These are phyloP conservation scores for Suaeda aralocaspica DNA, from an alignment of 148 eudicot species.

Conservation along the genomic window DNA sequence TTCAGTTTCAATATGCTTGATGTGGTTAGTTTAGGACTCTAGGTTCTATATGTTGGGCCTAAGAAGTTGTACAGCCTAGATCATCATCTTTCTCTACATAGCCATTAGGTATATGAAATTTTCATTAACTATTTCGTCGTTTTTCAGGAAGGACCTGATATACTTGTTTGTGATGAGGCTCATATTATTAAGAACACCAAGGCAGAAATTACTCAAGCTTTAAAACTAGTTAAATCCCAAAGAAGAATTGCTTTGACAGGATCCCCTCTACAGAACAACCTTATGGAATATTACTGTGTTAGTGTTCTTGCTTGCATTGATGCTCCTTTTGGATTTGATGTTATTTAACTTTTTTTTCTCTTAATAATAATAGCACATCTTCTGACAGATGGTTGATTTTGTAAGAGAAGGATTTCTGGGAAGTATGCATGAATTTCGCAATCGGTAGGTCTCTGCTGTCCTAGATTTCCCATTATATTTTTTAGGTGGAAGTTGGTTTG, in stretches of 20 bases:
- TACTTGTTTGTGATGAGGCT: conserved; percentile 98
- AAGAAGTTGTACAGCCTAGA: too few species aligned
- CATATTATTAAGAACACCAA: conserved; percentile 90
- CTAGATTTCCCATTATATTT: not conserved
- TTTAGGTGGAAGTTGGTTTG: conserved; percentile 5
- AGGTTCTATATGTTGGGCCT: too few species aligned
- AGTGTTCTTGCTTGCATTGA: conserved; percentile 25
- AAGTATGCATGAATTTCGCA: conserved; percentile 91
- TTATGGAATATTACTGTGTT: conserved; percentile 98
- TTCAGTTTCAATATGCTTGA: not conserved
- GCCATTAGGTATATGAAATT: not conserved
- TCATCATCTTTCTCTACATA: too few species aligned
- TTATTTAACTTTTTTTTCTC: conserved; percentile 11
- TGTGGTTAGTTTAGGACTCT: not conserved
- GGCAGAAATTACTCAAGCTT: conserved; percentile 87
- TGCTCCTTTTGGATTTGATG: not conserved
- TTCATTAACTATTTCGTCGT: conserved; percentile 2
- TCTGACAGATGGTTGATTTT: conserved; percentile 93
- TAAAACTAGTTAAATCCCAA: conserved; percentile 88
- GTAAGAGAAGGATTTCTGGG: conserved; percentile 98
- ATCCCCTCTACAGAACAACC: conserved; percentile 98
- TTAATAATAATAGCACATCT: conserved; percentile 1
- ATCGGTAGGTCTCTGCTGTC: conserved; percentile 51
- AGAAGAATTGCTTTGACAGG: conserved; percentile 98
- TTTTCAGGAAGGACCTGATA: conserved; percentile 92